Base-by-base conservation (phyloP, 163 green algal genomes). In the Volvox carteri region DNA sequence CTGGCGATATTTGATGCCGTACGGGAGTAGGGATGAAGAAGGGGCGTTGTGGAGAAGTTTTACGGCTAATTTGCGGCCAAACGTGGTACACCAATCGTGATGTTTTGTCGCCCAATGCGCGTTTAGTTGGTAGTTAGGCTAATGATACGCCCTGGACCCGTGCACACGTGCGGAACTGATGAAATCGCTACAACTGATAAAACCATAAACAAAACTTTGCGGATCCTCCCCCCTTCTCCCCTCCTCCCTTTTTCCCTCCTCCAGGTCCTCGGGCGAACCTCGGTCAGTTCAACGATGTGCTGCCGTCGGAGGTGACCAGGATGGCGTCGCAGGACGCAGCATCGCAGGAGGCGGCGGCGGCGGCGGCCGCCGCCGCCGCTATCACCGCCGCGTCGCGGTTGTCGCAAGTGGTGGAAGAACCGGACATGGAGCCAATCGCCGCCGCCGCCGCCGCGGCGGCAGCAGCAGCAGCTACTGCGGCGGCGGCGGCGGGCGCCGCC, bases 191-290 rank as follows among this genome's bases (percentile, higher is more conserved):
- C n/a, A n/a, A n/a, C n/a, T n/a, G n/a, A n/a, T n/a, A n/a, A n/a
- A n/a, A n/a, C n/a, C n/a, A n/a, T n/a, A n/a, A n/a, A n/a, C n/a
- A n/a, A n/a, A n/a, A n/a, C 19, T 33, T 19, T n/a, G 58, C 58
- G 23, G 58, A 12, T 19, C 58, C 58, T 19, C 23, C 58, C 58
- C 58, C 23, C 58, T 19, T 72, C 58, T 33, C 18, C 58, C n/a
- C 18, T 72, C 58, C 58, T 33, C 58, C 58, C 58, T 33, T 7
- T 72, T 46, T 30, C 33, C 67, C 41, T 8, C 78, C 8, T 37
- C 6, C 62, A 87, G 81, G 80, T 41, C 81, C 81, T 2, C 67
- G 35, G 2, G 25, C 81, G 33, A 88, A 88, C 50, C 65, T 88
- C 46, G 81, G 81, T 1, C 67, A 88, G 50, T 88, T 88, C 37